Percentiles rank a stretch among this genome's conserved stretches.
These are phyloP conservation scores for Clathrus columnatus DNA, from an alignment of 768 basidiomycete species.

Conservation along the genomic window DNA sequence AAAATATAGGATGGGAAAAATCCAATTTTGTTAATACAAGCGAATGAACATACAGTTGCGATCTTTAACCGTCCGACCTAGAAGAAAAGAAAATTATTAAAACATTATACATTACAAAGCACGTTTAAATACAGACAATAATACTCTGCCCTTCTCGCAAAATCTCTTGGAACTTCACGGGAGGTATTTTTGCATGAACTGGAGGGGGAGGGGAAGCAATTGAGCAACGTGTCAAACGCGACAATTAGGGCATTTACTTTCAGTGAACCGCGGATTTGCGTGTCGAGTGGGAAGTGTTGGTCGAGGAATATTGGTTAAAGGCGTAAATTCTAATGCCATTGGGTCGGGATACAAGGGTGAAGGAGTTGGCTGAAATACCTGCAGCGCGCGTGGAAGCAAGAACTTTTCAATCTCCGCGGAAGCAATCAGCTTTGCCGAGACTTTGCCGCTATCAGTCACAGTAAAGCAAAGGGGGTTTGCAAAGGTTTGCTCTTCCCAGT, in stretches of 20 bases:
- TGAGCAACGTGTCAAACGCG: slow-evolving; percentile 14
- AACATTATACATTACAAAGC: slow-evolving; percentile 5
- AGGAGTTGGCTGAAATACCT: not conserved
- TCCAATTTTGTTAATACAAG: slow-evolving; percentile 5
- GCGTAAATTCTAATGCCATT: not conserved
- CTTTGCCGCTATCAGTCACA: no score
- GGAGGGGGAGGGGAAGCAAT: not conserved
- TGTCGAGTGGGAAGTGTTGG: slow-evolving; percentile 44
- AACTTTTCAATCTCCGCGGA: not conserved
- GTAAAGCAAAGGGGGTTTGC: no score
- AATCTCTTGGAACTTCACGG: slow-evolving; percentile 89
- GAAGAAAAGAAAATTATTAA: slow-evolving; percentile 13
- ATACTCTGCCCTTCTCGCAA: slow-evolving; percentile 82
- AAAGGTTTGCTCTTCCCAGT: no score
- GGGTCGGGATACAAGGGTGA: not conserved
- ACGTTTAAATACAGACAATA: slow-evolving; percentile 41
- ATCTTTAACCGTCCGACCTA: slow-evolving; percentile 88
- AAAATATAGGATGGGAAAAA: slow-evolving; percentile 17
- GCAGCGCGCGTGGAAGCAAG: not conserved
- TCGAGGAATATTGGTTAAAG: slow-evolving; percentile 21
- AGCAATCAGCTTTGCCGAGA: no score
- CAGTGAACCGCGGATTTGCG: slow-evolving; percentile 42
- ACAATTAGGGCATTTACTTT: slow-evolving; percentile 26
- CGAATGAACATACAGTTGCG: slow-evolving; percentile 53
- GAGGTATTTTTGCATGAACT: slow-evolving; percentile 46